Conservation (phyloP, 495 filamentous ascomycete species). For the Tuber magnatum region DNA sequence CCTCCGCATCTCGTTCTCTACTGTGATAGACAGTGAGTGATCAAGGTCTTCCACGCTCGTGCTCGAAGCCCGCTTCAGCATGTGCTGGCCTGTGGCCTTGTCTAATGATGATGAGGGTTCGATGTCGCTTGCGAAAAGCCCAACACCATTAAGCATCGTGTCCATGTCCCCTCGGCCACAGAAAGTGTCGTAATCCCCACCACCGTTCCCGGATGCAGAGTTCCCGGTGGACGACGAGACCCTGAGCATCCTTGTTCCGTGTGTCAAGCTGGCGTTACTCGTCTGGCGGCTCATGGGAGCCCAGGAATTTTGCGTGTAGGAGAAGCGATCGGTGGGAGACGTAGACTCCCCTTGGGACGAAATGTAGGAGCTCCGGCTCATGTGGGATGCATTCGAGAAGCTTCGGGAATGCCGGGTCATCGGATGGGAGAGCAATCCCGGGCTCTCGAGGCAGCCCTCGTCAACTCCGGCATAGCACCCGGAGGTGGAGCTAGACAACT, state of each 20-base stretch:
- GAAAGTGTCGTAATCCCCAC: conserved; percentile 1
- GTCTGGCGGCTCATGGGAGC: conserved; percentile 28
- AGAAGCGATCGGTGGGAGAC: conserved; percentile 19
- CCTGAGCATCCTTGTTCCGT: conserved; percentile 21
- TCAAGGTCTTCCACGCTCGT: conserved; percentile 28
- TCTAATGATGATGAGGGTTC: conserved; percentile 16
- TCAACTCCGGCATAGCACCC: conserved; percentile 18
- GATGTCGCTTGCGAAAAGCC: conserved; percentile 15
- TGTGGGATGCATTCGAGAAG: conserved; percentile 20
- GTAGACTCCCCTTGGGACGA: conserved; percentile 22
- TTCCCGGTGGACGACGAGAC: conserved; percentile 22
- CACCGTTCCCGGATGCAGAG: conserved; percentile 13
- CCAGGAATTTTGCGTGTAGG: conserved; percentile 7
- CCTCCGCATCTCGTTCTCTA: not conserved
- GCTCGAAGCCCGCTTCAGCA: conserved; percentile 26
- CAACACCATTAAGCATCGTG: conserved; percentile 16
- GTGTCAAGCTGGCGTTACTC: conserved; percentile 15
- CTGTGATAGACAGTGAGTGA: conserved; percentile 7
- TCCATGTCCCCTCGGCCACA: conserved; percentile 15
- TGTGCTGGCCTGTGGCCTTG: conserved; percentile 20
- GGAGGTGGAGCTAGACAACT: conserved; percentile 22
- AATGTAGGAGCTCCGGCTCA: conserved; percentile 16
- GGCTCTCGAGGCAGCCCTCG: conserved; percentile 18
- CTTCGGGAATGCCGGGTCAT: conserved; percentile 27
- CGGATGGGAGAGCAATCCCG: conserved; percentile 20